A percentile compares a stretch with the other conserved stretches of the same genome.
Conservation (phyloP, 331 rosid genomes). For the Malus hybrid region DNA sequence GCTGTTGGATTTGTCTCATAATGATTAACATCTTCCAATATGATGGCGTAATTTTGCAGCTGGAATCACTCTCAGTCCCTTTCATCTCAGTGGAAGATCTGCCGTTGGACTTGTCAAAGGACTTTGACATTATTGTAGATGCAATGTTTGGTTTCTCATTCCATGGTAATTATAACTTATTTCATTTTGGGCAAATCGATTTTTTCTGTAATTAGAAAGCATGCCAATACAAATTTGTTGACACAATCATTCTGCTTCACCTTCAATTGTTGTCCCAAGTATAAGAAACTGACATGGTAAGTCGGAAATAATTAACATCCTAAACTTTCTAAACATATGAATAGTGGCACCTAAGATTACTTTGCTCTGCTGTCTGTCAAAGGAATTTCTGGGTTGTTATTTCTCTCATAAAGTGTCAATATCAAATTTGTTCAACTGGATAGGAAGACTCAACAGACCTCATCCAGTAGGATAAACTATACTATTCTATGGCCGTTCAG, state of each 20-base stretch:
- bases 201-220: background rate
- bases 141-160: conserved; percentile 95
- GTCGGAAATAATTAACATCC: background rate
- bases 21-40: background rate
- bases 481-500: background rate
- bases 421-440: background rate
- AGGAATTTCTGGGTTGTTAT: background rate
- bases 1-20: background rate
- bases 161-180: conserved; percentile 50
- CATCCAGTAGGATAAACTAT: background rate
- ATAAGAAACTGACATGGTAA: background rate
- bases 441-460: background rate
- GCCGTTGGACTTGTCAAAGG: conserved; percentile 53
- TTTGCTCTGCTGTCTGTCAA: background rate
- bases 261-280: background rate
- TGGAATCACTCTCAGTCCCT: conserved; percentile 81
- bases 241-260: background rate
- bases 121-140: conserved; percentile 69
- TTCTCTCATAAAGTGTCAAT: background rate
- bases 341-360: background rate
- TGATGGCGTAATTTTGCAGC: conserved; percentile 29
- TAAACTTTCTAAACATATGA: background rate
- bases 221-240: background rate
- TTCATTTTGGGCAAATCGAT: background rate
- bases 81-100: conserved; percentile 79